Evolutionary conservation across 140 eudicot genomes (phyloP).

Genomic region (Bidens hawaiensis): DNA sequence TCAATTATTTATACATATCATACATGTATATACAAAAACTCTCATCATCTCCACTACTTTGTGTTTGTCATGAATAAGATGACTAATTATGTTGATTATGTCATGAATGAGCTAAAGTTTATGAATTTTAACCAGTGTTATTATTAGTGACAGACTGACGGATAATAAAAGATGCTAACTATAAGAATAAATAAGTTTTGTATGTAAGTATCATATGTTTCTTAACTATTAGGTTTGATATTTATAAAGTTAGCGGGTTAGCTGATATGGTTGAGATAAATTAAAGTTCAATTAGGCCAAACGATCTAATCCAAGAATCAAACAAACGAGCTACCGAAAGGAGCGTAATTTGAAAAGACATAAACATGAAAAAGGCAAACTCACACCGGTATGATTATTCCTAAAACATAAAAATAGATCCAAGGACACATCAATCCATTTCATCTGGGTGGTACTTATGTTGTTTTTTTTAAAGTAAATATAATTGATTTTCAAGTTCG

Average conservation of each 20-base stretch:
- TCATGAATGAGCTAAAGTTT: neutral
- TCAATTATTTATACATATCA: conserved; percentile 1
- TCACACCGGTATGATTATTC: neutral
- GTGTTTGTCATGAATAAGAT: neutral
- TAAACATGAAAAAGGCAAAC: neutral
- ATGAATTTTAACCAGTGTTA: neutral
- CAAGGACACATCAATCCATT: neutral
- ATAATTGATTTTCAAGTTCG: neutral
- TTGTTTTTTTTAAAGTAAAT: neutral
- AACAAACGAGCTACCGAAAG: neutral
- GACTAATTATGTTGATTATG: conserved; percentile 4
- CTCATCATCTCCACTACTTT: conserved; percentile 15
- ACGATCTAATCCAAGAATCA: conserved; percentile 10
- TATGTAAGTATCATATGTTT: neutral
- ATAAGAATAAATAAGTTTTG: neutral
- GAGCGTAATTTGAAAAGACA: conserved; percentile 12
- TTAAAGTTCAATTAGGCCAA: conserved; percentile 1
- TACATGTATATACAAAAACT: neutral
- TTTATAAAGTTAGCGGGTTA: too few relatives aligned
- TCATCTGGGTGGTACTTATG: neutral
- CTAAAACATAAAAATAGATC: neutral
- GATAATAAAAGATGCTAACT: neutral
- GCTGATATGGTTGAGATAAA: neutral
- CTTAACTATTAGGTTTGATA: too few relatives aligned
- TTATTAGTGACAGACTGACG: neutral